phyloP scores from a whole-genome alignment of 2,329 filamentous ascomycete genomes.

The Herpotrichia juniperi region DNA sequence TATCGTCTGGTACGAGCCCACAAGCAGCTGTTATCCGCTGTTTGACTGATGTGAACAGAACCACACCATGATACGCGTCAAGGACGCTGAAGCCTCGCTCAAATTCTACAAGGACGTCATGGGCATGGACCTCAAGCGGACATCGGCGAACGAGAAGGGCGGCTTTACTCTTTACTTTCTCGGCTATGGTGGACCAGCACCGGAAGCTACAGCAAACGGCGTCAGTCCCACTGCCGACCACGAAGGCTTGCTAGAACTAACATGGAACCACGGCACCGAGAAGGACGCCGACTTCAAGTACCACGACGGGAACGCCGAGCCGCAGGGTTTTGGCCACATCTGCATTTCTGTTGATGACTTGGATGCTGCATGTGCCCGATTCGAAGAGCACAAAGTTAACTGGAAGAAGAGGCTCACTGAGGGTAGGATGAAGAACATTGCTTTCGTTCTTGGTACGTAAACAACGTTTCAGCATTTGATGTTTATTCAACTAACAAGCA shows the following conservation, averaged over 20 bases:
- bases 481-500: background rate
- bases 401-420: constrained; percentile 98
- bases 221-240: constrained; percentile 67
- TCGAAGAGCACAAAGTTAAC: constrained; percentile 79
- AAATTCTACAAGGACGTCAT: constrained; percentile 73
- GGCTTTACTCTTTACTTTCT: constrained; percentile 94
- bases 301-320: constrained; percentile 89
- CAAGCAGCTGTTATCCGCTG: constrained; percentile 33
- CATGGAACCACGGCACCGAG: constrained; percentile 84
- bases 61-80: constrained; percentile 95
- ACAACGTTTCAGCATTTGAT: constrained; percentile 6
- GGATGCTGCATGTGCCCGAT: constrained; percentile 83
- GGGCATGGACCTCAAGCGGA: constrained; percentile 85
- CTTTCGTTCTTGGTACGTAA: constrained; percentile 74
- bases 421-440: constrained; percentile 89
- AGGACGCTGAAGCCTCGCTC: constrained; percentile 59
- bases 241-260: constrained; percentile 89
- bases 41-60: constrained; percentile 58
- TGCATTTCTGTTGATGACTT: constrained; percentile 87
- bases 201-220: constrained; percentile 60
- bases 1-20: constrained; percentile 71
- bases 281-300: constrained; percentile 85
- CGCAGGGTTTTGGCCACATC: constrained; percentile 93
- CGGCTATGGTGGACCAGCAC: constrained; percentile 65
- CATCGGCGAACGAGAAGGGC: constrained; percentile 69